phyloP scores from a whole-genome alignment of 495 filamentous ascomycete genomes.

The Podospora didyma region DNA sequence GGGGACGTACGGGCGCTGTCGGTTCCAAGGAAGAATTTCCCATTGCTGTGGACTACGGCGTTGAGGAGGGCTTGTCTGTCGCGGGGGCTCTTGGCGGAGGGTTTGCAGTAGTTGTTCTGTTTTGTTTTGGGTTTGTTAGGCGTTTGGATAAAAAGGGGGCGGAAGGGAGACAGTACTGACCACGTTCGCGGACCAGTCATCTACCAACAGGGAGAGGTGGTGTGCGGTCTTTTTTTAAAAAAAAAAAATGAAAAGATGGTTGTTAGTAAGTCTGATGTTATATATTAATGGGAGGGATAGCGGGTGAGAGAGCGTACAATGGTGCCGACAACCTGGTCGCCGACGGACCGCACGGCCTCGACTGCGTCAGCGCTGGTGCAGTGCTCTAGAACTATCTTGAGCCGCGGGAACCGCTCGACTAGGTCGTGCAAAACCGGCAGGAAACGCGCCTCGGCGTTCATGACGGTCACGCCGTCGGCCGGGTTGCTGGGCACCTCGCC shows the following conservation, averaged over 20 bases:
- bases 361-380: slow-evolving; percentile 82
- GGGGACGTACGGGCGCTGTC: slow-evolving; percentile 20
- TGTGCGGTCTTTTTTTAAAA: slow-evolving; percentile 52
- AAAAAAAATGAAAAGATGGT: too few relatives aligned
- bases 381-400: slow-evolving; percentile 78
- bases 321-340: slow-evolving; percentile 67
- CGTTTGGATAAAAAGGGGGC: background rate
- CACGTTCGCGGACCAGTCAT: slow-evolving; percentile 66
- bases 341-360: slow-evolving; percentile 69
- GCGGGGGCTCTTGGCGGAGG: slow-evolving; percentile 65
- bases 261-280: too few relatives aligned
- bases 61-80: slow-evolving; percentile 74
- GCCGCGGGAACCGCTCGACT: slow-evolving; percentile 69
- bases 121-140: slow-evolving; percentile 10
- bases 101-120: slow-evolving; percentile 88
- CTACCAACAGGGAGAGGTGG: slow-evolving; percentile 73
- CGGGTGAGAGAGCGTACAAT: slow-evolving; percentile 42
- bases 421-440: slow-evolving; percentile 71
- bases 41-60: slow-evolving; percentile 60
- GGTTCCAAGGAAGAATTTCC: slow-evolving; percentile 73
- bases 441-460: slow-evolving; percentile 79
- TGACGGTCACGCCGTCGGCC: slow-evolving; percentile 64
- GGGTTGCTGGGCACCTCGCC: slow-evolving; percentile 55
- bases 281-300: background rate
- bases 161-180: slow-evolving; percentile 3